These are phyloP conservation scores for Persicaria maculosa DNA, from an alignment of 148 eudicot species.

Conservation along the genomic window DNA sequence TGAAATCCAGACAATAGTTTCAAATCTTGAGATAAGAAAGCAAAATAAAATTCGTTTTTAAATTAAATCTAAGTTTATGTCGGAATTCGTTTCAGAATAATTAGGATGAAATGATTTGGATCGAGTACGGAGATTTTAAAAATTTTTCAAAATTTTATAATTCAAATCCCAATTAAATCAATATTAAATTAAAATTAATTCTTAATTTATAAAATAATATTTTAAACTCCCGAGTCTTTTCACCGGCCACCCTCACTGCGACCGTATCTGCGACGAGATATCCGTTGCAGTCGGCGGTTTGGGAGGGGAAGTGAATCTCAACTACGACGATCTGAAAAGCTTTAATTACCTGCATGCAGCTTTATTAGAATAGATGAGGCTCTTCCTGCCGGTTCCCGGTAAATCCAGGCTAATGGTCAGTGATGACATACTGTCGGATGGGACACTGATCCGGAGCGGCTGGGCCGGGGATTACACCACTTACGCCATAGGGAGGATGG, in stretches of 20 bases:
- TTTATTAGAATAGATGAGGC: conserved; percentile 46
- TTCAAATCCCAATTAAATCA: no score
- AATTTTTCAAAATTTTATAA: no score
- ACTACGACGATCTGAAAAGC: conserved; percentile 37
- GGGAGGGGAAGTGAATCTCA: conserved; percentile 19
- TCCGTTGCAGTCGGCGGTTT: conserved; percentile 25
- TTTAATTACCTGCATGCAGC: conserved; percentile 64
- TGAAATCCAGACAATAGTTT: no score
- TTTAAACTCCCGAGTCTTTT: no score
- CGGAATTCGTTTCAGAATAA: no score
- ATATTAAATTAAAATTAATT: no score
- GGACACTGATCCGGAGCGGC: conserved; percentile 38
- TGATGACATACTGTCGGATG: conserved; percentile 49
- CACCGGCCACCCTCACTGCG: conserved; percentile 23
- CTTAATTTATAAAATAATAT: no score
- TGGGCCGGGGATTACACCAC: conserved; percentile 41
- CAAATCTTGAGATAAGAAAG: no score
- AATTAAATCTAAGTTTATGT: no score
- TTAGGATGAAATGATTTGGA: no score
- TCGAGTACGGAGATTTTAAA: no score
- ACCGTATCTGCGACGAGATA: conserved; percentile 26
- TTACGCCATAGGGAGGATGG: conserved; percentile 71
- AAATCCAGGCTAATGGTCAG: conserved; percentile 38
- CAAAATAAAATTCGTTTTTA: no score
- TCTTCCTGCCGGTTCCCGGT: conserved; percentile 58